Base-by-base conservation (phyloP, 208 protist genomes). In the Porcisia hertigi region DNA sequence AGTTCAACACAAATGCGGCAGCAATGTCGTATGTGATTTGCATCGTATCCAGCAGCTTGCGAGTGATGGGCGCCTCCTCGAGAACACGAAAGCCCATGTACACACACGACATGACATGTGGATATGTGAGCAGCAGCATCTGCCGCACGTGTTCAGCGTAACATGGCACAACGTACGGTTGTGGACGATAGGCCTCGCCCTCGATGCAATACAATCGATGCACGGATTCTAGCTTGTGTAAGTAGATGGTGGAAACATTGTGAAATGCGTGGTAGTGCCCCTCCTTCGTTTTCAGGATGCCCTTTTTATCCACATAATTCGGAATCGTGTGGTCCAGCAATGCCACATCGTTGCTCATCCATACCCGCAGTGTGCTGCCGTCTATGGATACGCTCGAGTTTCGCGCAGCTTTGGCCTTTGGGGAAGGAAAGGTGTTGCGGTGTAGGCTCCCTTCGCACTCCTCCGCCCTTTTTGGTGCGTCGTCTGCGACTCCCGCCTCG, bases 71-170 rank as follows among this genome's bases (percentile, higher is more conserved):
- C 30, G 83, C 79, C 60, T 89, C 87, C 62, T 95, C 87, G 1
- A 93, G 71, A 52, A 94, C 80, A 66, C 88, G 88, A 64, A 94
- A 88, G 16, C 89, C 88, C 77, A 95, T 86, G 82, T 94, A 95
- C 20, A 93, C 53, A 30, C 77, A 80, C 5, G 90, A 75, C 69
- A 90, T 89, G 47, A 97, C 82, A 52, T 86, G 77, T 25, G 91
- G 90, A 69, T 93, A 95, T 9, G 86, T 66, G 71, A 83, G 81
- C 30, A 95, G 70, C 1, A 97, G 74, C 72, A 97, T 91, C 65
- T 90, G 88, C 25, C 88, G 91, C 53, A 94, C 87, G 62, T 97
- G 93, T 70, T 95, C 86, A 0, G 93, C 93, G 79, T 97, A 95
- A 82, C 92, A 86, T 43, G 93, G 91, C 74, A 90, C 73, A 49